phyloP scores from a whole-genome alignment of 164 flowering plant genomes.

The Tinospora cordifolia region DNA sequence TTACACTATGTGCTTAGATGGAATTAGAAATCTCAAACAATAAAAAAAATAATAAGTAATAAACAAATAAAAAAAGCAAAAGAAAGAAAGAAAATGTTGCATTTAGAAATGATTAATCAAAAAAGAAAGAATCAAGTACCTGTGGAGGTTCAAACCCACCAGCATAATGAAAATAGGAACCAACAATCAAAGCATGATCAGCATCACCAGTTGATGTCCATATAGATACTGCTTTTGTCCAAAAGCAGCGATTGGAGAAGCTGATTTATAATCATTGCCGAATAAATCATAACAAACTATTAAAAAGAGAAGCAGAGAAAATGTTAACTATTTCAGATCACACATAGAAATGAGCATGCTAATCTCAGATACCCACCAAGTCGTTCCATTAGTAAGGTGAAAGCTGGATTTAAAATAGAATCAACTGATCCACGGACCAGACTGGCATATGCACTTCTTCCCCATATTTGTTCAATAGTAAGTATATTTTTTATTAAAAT shows the following conservation, averaged over 20 bases:
- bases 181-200: conserved; percentile 83
- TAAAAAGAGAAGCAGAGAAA: neutral
- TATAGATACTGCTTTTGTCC: conserved; percentile 91
- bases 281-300: conserved; percentile 4
- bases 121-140: conserved; percentile 30
- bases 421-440: neutral
- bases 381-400: too few relatives aligned
- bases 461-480: neutral
- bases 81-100: neutral
- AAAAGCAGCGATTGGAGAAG: conserved; percentile 95
- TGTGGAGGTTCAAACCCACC: conserved; percentile 95
- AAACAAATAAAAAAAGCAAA: too few relatives aligned
- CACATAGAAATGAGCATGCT: neutral
- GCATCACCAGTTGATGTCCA: conserved; percentile 96
- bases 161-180: conserved; percentile 88
- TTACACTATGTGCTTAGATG: neutral
- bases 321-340: neutral
- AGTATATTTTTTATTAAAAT: neutral
- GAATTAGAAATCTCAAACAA: too few relatives aligned
- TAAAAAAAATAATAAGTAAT: too few relatives aligned
- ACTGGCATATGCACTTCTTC: neutral
- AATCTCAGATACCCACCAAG: too few relatives aligned
- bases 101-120: neutral
- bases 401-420: neutral
- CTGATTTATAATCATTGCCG: conserved; percentile 27